These are phyloP conservation scores for Amanita molliuscula DNA, from an alignment of 768 basidiomycete species.

Conservation along the genomic window DNA sequence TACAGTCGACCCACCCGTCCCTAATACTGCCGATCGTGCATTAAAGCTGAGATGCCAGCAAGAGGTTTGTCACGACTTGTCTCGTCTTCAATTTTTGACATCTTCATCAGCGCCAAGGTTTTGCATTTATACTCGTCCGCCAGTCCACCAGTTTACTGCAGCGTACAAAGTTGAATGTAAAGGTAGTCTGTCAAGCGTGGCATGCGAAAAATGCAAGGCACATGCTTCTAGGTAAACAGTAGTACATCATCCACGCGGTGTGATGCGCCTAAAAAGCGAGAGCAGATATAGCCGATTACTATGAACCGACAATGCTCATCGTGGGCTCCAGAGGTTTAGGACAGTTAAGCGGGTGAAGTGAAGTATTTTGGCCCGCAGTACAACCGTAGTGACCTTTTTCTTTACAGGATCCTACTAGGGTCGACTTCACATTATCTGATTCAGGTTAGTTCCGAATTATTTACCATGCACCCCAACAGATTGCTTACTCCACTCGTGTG, in stretches of 20 bases:
- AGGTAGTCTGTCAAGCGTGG: constrained; percentile 88
- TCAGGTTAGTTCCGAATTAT: constrained; percentile 35
- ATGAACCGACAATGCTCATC: constrained; percentile 85
- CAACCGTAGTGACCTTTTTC: constrained; percentile 1
- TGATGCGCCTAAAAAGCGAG: not conserved
- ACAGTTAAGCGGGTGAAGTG: constrained; percentile 68
- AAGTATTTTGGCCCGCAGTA: not conserved
- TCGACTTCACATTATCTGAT: constrained; percentile 94
- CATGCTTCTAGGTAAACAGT: constrained; percentile 62
- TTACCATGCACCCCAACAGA: not conserved
- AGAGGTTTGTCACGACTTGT: constrained; percentile 44
- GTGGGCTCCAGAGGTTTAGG: constrained; percentile 90
- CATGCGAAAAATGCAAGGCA: constrained; percentile 93
- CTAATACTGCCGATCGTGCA: constrained; percentile 64
- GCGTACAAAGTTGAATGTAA: constrained; percentile 81
- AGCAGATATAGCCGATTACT: constrained; percentile 77
- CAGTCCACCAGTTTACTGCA: constrained; percentile 87
- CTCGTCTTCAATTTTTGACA: constrained; percentile 6
- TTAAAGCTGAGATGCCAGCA: constrained; percentile 83
- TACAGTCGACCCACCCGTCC: constrained; percentile 57
- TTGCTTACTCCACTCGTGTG: constrained; percentile 2
- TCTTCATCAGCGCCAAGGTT: constrained; percentile 62
- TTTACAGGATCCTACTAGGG: constrained; percentile 73
- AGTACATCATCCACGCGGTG: not conserved
- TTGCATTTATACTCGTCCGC: constrained; percentile 80